Base-by-base conservation (phyloP, 148 eudicot genomes). In the Spergularia bocconei region DNA sequence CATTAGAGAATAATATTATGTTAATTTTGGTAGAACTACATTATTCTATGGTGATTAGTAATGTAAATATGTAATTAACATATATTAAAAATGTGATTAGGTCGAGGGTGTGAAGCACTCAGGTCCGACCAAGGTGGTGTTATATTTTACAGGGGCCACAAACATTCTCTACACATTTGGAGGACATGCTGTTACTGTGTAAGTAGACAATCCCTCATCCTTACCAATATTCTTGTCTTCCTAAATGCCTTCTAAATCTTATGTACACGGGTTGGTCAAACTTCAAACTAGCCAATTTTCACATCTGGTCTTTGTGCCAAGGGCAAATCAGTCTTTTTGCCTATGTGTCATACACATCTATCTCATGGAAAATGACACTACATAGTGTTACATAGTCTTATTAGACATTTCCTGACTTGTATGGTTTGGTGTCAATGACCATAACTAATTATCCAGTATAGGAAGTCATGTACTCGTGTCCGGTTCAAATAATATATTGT, bases 171-270 rank as follows among this genome's bases (percentile, higher is more conserved):
- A 92, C 85, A 92, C 97, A 70, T 92, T 92, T 73, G 97, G 97
- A 82, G 97, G 97, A 79, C 97, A 92, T 86, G 97, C 97, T 71
- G 95, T 92, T 69, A 92, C 97, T 83, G 97, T 92, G 97, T 92
- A 88, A 92, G 97, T 29, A 87, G 89, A 79, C 7, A 14, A 41
- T 13, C 62, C 61, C 53, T 29, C 11, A 50, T 70, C 72, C 15
- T 21, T 67, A 12, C 74, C 72, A 63, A 70, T 76, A 36, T 71
- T 76, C 79, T 75, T 75, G 79, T 80, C 79, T 71, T 71, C 59
- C 16, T 25, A 14, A 44, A 23, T 69, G 50, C 54, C 19, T 64
- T 53, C 60, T 12, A 58, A 6, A 69, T 6, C 48, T 44, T 44
- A 29, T n/a, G 8, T 50, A 11, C 29, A 76, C 19, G 56, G 6